Evolutionary conservation across 2,329 filamentous ascomycete species (phyloP).

Genomic region (Chaetothyriales sp.): DNA sequence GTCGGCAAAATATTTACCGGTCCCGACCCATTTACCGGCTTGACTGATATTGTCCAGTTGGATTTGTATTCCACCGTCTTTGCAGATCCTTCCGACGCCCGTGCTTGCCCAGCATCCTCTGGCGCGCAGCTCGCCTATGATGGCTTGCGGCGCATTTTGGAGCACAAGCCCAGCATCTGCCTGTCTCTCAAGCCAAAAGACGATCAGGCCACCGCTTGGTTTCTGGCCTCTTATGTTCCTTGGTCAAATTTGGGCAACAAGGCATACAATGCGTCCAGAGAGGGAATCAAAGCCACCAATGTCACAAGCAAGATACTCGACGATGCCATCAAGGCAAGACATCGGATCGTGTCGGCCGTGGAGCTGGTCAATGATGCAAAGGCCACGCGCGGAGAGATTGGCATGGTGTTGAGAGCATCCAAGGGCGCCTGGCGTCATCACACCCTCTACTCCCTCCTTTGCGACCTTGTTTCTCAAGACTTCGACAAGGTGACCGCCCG

Average conservation of each 20-base stretch:
- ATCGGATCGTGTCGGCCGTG: constrained; percentile 8
- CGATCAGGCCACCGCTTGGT: constrained; percentile 14
- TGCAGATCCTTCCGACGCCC: constrained; percentile 8
- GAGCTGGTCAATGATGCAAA: constrained; percentile 5
- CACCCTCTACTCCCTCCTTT: constrained; percentile 14
- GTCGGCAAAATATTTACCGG: constrained; percentile 83
- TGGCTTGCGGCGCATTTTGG: constrained; percentile 7
- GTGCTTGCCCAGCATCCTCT: not conserved
- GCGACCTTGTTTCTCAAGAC: constrained; percentile 6
- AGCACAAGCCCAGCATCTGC: constrained; percentile 10
- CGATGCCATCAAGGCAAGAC: constrained; percentile 14
- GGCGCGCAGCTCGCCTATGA: constrained; percentile 8
- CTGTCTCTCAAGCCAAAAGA: constrained; percentile 11
- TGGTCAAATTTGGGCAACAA: constrained; percentile 6
- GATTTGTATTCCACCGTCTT: constrained; percentile 17
- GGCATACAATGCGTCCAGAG: constrained; percentile 15
- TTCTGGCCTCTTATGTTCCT: constrained; percentile 17
- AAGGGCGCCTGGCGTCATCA: constrained; percentile 15
- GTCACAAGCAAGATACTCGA: constrained; percentile 16
- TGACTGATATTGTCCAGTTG: constrained; percentile 14
- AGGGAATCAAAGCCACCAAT: constrained; percentile 20
- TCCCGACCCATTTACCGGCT: constrained; percentile 21
- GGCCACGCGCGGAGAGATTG: constrained; percentile 15
- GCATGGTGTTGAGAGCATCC: constrained; percentile 15
- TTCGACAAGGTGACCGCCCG: constrained; percentile 13